phyloP scores from a whole-genome alignment of 495 filamentous ascomycete species.

The Margaritispora aquatica region DNA sequence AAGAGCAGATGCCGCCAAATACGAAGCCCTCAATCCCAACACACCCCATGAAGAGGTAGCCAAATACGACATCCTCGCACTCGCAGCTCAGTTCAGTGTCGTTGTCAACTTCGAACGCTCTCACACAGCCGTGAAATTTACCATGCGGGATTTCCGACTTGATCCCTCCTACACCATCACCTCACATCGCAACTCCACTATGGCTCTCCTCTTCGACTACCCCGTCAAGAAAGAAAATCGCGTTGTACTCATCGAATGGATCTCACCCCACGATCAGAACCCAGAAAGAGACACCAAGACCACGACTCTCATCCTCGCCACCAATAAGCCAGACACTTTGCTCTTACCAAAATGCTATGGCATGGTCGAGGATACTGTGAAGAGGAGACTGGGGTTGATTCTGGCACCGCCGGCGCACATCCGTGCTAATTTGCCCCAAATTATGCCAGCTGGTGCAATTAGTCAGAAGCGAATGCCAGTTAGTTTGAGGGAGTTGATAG shows the following conservation, averaged over 20 bases:
- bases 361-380: conserved; percentile 20
- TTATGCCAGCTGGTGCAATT: conserved; percentile 22
- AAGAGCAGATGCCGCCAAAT: conserved; percentile 16
- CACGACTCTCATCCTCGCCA: conserved; percentile 21
- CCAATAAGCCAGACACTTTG: conserved; percentile 20
- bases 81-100: conserved; percentile 21
- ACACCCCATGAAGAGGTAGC: background rate
- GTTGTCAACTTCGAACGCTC: conserved; percentile 21
- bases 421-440: conserved; percentile 16
- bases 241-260: conserved; percentile 25
- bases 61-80: conserved; percentile 14
- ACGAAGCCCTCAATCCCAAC: conserved; percentile 10
- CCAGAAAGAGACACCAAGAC: conserved; percentile 14
- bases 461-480: conserved; percentile 23
- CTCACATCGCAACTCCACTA: conserved; percentile 15
- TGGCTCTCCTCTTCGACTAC: conserved; percentile 24
- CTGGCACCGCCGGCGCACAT: conserved; percentile 24
- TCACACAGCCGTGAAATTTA: conserved; percentile 18
- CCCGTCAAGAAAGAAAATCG: conserved; percentile 21
- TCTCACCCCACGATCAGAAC: conserved; percentile 10
- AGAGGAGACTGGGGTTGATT: conserved; percentile 17
- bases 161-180: conserved; percentile 18
- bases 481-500: conserved; percentile 17
- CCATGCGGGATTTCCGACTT: conserved; percentile 21
- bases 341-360: conserved; percentile 24